phyloP scores from a whole-genome alignment of 139 green algal species.

The Coelastrella sp. region DNA sequence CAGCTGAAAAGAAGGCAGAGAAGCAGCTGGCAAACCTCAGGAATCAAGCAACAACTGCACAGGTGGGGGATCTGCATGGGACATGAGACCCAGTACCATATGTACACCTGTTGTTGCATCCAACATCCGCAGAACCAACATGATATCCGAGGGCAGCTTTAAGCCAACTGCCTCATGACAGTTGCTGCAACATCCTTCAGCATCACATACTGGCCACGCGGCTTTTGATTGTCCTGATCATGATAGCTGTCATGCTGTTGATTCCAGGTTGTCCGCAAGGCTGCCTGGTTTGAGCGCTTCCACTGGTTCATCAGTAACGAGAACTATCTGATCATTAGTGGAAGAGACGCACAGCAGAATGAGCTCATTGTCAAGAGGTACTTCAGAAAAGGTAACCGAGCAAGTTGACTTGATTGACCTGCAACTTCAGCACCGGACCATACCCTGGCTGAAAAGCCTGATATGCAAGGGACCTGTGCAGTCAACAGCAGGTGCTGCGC shows the following conservation, averaged over 20 bases:
- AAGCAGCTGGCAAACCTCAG: slow-evolving; percentile 74
- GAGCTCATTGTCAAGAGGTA: slow-evolving; percentile 94
- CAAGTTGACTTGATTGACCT: not conserved
- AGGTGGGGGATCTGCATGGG: not conserved
- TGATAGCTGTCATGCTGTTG: not conserved
- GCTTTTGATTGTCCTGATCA: too few relatives aligned
- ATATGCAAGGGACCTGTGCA: too few relatives aligned
- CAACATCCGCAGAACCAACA: not conserved
- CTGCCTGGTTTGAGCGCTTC: slow-evolving; percentile 98
- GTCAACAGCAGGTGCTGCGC: too few relatives aligned
- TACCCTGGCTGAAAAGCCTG: too few relatives aligned
- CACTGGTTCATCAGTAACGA: slow-evolving; percentile 96
- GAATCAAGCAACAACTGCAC: slow-evolving; percentile 34
- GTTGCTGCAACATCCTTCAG: not conserved
- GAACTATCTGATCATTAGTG: slow-evolving; percentile 94
- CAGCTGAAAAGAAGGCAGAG: slow-evolving; percentile 90
- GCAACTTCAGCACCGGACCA: not conserved
- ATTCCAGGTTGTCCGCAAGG: slow-evolving; percentile 76
- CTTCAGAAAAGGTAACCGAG: slow-evolving; percentile 46
- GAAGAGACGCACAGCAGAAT: slow-evolving; percentile 96
- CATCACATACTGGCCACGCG: too few relatives aligned
- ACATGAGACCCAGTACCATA: too few relatives aligned
- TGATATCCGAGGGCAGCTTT: too few relatives aligned
- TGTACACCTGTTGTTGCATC: too few relatives aligned
- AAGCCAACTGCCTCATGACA: too few relatives aligned